phyloP scores from a whole-genome alignment of 768 basidiomycete species.

The Nidularia pulvinata region DNA sequence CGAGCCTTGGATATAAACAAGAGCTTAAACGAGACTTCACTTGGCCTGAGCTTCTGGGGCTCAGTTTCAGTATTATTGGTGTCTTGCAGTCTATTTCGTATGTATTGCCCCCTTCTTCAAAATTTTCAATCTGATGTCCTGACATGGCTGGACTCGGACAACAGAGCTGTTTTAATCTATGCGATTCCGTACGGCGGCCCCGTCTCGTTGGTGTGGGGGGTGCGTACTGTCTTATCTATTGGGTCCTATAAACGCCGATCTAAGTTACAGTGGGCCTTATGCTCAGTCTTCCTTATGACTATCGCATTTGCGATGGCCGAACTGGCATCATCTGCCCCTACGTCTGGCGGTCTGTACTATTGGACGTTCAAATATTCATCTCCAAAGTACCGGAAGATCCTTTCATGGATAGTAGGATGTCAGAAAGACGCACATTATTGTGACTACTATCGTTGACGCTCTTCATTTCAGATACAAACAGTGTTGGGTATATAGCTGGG shows the following conservation, averaged over 20 bases:
- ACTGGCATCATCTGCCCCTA: constrained; percentile 47
- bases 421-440: constrained; percentile 14
- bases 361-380: constrained; percentile 57
- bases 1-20: constrained; percentile 39
- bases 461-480: constrained; percentile 41
- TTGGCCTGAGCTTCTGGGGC: constrained; percentile 19
- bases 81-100: constrained; percentile 15
- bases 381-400: constrained; percentile 49
- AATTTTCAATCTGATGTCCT: background rate
- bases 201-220: constrained; percentile 48
- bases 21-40: constrained; percentile 33
- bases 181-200: constrained; percentile 46
- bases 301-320: constrained; percentile 51
- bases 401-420: constrained; percentile 67
- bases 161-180: constrained; percentile 21
- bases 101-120: background rate
- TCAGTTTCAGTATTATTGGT: constrained; percentile 18
- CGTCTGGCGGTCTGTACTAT: constrained; percentile 57
- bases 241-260: background rate
- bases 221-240: constrained; percentile 17
- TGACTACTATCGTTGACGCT: background rate
- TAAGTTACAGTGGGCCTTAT: constrained; percentile 41
- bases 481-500: constrained; percentile 36
- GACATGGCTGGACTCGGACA: background rate
- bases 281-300: constrained; percentile 41